Conservation (phyloP, 331 rosid genomes). For the Arachis monticola region DNA sequence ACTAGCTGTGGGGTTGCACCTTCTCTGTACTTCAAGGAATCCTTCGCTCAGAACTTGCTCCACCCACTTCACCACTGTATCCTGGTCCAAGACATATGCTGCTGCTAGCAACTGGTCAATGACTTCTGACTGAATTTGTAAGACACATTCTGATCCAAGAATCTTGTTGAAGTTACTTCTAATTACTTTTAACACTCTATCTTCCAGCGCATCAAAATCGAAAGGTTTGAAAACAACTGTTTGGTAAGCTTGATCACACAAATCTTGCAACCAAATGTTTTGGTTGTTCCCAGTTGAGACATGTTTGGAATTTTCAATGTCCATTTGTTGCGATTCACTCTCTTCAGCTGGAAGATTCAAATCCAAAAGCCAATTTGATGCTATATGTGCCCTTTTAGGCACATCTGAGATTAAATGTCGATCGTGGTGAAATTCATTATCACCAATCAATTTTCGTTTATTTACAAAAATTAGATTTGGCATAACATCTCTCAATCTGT, state of each 20-base stretch:
- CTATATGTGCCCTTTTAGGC: constrained; percentile 70
- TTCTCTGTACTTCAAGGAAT: constrained; percentile 60
- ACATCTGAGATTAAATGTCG: constrained; percentile 55
- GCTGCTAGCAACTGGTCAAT: constrained; percentile 82
- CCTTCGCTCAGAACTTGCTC: constrained; percentile 68
- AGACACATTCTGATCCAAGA: constrained; percentile 49
- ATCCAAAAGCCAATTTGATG: constrained; percentile 64
- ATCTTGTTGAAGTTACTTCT: constrained; percentile 55
- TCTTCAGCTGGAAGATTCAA: constrained; percentile 93
- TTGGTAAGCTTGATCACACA: constrained; percentile 57
- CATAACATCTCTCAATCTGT: constrained; percentile 38
- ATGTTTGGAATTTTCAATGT: constrained; percentile 46
- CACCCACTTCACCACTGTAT: constrained; percentile 69
- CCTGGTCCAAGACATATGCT: constrained; percentile 55
- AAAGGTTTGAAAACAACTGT: constrained; percentile 72
- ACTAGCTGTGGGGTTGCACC: constrained; percentile 48
- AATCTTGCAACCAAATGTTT: constrained; percentile 71
- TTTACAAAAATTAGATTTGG: constrained; percentile 52
- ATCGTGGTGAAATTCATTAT: constrained; percentile 43
- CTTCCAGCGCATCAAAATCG: constrained; percentile 72
- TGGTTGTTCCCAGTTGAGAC: constrained; percentile 51
- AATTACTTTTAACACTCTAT: constrained; percentile 54
- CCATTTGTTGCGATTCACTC: constrained; percentile 43
- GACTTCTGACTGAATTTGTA: constrained; percentile 69
- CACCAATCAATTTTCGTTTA: constrained; percentile 74